These are phyloP conservation scores for Gynochthodes officinalis DNA, from an alignment of 257 asterid species.

Conservation along the genomic window DNA sequence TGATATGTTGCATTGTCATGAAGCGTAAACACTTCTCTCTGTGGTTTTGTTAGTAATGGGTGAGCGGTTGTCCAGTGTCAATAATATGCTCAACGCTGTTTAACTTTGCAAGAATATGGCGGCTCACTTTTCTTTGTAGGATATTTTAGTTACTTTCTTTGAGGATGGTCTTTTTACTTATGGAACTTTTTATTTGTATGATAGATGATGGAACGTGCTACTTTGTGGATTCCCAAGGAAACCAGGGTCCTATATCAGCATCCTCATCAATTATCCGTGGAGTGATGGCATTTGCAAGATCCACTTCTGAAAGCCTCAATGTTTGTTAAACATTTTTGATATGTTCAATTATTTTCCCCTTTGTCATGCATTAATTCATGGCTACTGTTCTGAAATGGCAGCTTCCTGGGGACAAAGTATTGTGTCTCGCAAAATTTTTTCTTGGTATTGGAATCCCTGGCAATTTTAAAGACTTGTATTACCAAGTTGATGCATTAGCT, in stretches of 20 bases:
- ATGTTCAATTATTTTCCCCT: neutral
- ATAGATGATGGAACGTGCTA: slow-evolving; percentile 86
- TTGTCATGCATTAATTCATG: neutral
- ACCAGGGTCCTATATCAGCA: slow-evolving; percentile 78
- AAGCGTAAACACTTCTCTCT: neutral
- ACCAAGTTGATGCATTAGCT: slow-evolving; percentile 80
- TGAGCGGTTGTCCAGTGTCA: neutral
- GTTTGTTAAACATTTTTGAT: slow-evolving; percentile 33
- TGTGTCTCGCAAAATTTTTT: slow-evolving; percentile 84
- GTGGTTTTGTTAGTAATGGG: neutral
- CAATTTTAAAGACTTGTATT: slow-evolving; percentile 63
- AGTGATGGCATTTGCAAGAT: slow-evolving; percentile 64
- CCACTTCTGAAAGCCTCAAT: slow-evolving; percentile 56
- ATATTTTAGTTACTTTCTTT: neutral
- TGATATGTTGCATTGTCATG: neutral
- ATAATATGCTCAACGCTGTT: neutral
- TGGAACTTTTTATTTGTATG: slow-evolving; percentile 9
- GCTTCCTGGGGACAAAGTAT: slow-evolving; percentile 86
- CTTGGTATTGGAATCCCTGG: slow-evolving; percentile 91
- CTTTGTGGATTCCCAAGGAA: slow-evolving; percentile 74
- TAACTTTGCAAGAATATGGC: neutral
- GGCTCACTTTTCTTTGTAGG: neutral
- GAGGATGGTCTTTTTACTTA: neutral
- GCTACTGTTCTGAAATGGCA: slow-evolving; percentile 36
- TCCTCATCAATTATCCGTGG: slow-evolving; percentile 87